Conservation (phyloP, 495 filamentous ascomycete species). For the Aspergillus sclerotioniger region DNA sequence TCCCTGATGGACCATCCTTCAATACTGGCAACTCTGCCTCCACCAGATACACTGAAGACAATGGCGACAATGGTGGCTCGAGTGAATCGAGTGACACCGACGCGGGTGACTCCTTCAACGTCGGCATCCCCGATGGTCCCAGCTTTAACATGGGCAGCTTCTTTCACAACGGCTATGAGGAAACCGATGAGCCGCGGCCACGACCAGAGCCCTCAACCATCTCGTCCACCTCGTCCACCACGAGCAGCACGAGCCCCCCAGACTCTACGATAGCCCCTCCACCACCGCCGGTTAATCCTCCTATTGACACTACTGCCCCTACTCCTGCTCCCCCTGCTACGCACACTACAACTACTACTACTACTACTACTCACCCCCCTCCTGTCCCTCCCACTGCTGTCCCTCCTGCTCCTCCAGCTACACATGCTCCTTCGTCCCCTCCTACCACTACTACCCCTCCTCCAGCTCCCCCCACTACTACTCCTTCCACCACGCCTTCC, state of each 20-base stretch:
- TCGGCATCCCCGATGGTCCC: conserved; percentile 36
- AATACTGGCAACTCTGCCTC: conserved; percentile 21
- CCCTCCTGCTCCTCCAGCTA: conserved; percentile 16
- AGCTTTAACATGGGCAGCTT: conserved; percentile 21
- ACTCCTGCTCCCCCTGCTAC: conserved; percentile 15
- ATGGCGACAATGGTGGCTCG: conserved; percentile 5
- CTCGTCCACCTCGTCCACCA: background rate
- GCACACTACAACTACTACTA: background rate
- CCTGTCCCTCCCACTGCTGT: conserved; percentile 16
- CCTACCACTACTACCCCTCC: conserved; percentile 13
- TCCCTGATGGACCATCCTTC: conserved; percentile 31
- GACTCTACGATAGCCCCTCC: conserved; percentile 10
- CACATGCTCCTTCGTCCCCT: too few species aligned
- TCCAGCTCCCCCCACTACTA: conserved; percentile 12
- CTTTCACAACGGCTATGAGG: conserved; percentile 22
- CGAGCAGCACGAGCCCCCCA: background rate
- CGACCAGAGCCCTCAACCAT: conserved; percentile 13
- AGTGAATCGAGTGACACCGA: conserved; percentile 15
- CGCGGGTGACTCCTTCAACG: conserved; percentile 22
- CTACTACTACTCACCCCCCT: background rate
- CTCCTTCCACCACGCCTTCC: conserved; percentile 19
- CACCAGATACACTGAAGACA: conserved; percentile 13
- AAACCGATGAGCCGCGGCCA: conserved; percentile 21
- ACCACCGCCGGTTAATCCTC: background rate
- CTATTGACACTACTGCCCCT: conserved; percentile 5